Conservation (phyloP, 352 stramenopile genomes). For the Thalassiosira livingstoniorum region DNA sequence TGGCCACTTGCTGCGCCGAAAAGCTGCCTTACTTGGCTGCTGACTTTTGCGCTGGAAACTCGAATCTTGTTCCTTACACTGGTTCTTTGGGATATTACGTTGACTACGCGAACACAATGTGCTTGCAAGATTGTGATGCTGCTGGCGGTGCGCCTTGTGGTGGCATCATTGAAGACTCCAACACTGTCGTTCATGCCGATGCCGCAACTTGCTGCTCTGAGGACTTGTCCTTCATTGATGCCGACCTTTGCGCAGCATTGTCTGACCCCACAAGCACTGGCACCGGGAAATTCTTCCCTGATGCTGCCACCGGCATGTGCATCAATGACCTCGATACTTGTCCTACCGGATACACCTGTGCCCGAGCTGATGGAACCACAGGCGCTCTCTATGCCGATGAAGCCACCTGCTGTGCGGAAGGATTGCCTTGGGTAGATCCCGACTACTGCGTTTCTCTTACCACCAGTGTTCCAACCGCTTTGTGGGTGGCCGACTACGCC, state of each 20-base stretch:
- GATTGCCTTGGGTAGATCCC: neutral
- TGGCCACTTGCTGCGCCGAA: conserved; percentile 6
- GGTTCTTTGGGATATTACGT: neutral
- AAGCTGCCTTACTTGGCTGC: conserved; percentile 13
- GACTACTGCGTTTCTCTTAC: neutral
- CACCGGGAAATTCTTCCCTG: neutral
- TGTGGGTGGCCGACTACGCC: neutral
- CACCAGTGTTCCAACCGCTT: neutral
- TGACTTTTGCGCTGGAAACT: neutral
- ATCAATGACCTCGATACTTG: neutral
- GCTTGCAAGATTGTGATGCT: neutral
- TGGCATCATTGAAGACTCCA: neutral
- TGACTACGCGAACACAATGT: neutral
- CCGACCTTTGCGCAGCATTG: neutral
- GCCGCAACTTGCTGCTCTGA: neutral
- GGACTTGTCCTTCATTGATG: neutral
- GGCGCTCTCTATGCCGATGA: neutral
- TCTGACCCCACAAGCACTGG: neutral
- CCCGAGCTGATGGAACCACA: neutral
- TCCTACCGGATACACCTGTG: neutral
- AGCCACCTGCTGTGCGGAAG: neutral
- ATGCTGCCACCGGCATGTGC: neutral
- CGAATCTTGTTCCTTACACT: neutral
- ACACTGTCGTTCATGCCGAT: neutral
- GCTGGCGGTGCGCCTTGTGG: neutral